Base-by-base conservation (phyloP, 495 filamentous ascomycete species). In the Talaromyces stipitatus region DNA sequence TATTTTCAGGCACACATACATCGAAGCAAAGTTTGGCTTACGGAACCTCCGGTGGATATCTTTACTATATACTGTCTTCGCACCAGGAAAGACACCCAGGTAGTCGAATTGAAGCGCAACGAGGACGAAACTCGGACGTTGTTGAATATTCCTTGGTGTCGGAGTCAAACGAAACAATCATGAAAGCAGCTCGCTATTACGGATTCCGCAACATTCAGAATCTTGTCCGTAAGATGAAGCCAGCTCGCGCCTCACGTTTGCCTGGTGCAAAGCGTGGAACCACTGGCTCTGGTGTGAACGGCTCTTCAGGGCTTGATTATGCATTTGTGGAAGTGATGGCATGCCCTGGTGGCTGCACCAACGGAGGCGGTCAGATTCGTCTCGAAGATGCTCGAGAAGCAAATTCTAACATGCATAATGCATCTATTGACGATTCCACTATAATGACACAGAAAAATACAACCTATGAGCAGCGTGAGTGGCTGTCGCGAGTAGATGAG, bases 131-230 rank as follows among this genome's bases (percentile, higher is more conserved):
- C 65, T 81, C 84, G 27, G 94, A 98, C 62, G 91, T 97, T 2
- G 78, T 89, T 14, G 95, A 97, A 50, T 96, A 91, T 65, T 71
- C 79, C 4, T 74, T 96, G 33, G 72, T 79, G 32, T 72, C 72
- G 2, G 51, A 71, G 26, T 72, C 74, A 2, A 82, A 81, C 2
- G 72, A 84, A 43, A 70, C 79, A 1, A 63, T 95, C 11, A 82
- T 96, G 73, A 88, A 85, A 63, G 85, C 90, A 26, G 91, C 91
- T 16, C 83, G 94, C 51, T 97, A 91, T 65, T 98, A 97, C 65
- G 94, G 94, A 2, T 98, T 97, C 74, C 81, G 92, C 29, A 98
- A 98, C 62, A 98, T 98, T 59, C 92, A 97, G 68, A 98, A 98
- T 61, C 79, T 98, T 14, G 95, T 98, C 26, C 82, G 94, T 4